These are phyloP conservation scores for Cyclotella baltica DNA, from an alignment of 108 stramenopile species.

Conservation along the genomic window DNA sequence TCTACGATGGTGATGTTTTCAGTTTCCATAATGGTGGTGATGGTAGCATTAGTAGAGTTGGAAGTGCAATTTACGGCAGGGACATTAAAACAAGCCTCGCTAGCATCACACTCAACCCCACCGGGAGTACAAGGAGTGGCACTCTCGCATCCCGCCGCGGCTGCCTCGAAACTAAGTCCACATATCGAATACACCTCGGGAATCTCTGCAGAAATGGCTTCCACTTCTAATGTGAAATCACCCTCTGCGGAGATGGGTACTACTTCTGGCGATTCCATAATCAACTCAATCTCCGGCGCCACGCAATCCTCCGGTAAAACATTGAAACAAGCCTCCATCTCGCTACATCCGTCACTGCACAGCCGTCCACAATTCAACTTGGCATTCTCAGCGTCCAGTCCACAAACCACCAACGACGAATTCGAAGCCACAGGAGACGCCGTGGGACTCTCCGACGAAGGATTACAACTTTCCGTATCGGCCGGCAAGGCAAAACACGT, in stretches of 20 bases:
- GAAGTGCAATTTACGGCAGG: not conserved
- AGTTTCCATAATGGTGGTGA: too few species aligned
- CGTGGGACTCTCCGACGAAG: not conserved
- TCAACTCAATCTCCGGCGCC: not conserved
- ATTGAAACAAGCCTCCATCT: conserved; percentile 3
- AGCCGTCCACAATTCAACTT: not conserved
- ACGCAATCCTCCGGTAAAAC: not conserved
- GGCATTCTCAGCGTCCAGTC: too few species aligned
- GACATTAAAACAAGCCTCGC: conserved; percentile 4
- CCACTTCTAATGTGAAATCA: not conserved
- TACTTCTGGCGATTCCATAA: not conserved
- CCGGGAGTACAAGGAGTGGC: not conserved
- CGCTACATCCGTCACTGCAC: not conserved
- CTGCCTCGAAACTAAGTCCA: conserved; percentile 17
- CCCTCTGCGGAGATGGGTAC: not conserved
- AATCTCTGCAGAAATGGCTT: not conserved
- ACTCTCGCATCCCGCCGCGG: conserved; percentile 5
- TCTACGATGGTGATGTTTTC: too few species aligned
- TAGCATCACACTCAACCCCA: not conserved
- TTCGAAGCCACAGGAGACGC: not conserved
- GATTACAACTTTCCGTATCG: not conserved
- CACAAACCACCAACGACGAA: too few species aligned
- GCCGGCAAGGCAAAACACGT: conserved; percentile 26
- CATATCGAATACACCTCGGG: not conserved
- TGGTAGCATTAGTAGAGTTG: not conserved